These are phyloP conservation scores for Dimargaris cristalligena DNA, from an alignment of 192 early-diverging fungal genomes.

Conservation along the genomic window DNA sequence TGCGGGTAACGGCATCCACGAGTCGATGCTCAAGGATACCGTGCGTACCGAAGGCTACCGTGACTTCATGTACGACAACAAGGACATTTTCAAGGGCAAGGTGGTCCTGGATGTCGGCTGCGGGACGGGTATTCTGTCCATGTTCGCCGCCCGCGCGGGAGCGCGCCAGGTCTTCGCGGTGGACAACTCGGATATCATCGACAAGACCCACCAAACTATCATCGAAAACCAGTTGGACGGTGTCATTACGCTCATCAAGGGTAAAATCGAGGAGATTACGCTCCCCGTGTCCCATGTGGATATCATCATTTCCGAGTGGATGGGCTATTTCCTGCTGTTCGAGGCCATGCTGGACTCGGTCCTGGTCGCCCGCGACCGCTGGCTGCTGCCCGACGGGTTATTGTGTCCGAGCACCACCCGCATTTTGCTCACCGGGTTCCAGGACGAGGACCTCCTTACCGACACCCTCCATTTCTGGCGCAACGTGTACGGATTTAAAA, in stretches of 20 bases:
- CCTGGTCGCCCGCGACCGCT: conserved; percentile 63
- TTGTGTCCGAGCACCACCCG: conserved; percentile 55
- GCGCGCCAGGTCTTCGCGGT: conserved; percentile 55
- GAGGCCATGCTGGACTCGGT: conserved; percentile 88
- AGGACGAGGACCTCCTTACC: conserved; percentile 66
- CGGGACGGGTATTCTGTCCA: conserved; percentile 79
- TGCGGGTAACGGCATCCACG: conserved; percentile 44
- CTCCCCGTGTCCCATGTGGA: conserved; percentile 65
- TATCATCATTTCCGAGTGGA: conserved; percentile 83
- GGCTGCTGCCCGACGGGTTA: conserved; percentile 38
- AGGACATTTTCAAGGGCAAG: conserved; percentile 69
- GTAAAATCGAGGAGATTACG: conserved; percentile 61
- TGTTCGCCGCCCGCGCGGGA: conserved; percentile 83
- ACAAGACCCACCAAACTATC: conserved; percentile 58
- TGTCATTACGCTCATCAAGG: conserved; percentile 42
- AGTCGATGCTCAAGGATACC: conserved; percentile 75
- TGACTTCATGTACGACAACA: conserved; percentile 70
- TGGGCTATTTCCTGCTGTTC: conserved; percentile 83
- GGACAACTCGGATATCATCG: conserved; percentile 75
- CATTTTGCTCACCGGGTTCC: conserved; percentile 53
- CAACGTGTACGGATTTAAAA: conserved; percentile 89
- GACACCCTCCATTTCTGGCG: conserved; percentile 73
- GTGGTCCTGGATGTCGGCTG: conserved; percentile 78
- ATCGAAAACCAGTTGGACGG: conserved; percentile 52
- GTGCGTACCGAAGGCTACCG: conserved; percentile 69